Conservation (phyloP, 1,284 basidiomycete species). For the Microbotryum scabiosae region DNA sequence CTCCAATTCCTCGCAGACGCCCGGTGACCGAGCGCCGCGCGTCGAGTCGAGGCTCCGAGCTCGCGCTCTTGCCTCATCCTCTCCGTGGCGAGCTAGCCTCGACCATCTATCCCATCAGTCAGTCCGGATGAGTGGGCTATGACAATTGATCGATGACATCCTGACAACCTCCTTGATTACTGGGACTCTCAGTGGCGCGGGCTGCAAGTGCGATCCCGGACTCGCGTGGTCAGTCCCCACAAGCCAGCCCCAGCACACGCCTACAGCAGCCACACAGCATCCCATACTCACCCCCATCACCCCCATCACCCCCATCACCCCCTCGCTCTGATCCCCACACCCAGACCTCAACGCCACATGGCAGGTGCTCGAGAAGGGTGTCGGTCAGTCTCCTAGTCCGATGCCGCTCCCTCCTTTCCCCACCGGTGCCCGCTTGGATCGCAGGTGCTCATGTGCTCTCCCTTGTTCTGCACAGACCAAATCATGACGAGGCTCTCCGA, state of each 20-base stretch:
- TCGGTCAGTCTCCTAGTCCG: slow-evolving; percentile 39
- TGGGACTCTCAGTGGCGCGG: slow-evolving; percentile 4
- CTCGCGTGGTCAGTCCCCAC: slow-evolving; percentile 16
- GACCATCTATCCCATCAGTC: too few species aligned
- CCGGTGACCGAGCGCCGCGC: too few species aligned
- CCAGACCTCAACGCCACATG: slow-evolving; percentile 77
- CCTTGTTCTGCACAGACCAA: slow-evolving; percentile 49
- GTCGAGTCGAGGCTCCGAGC: too few species aligned
- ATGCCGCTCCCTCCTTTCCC: slow-evolving; percentile 33
- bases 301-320: too few species aligned
- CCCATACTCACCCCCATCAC: background rate
- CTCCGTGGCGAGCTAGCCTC: too few species aligned
- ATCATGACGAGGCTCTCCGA: slow-evolving; percentile 80
- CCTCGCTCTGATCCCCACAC: too few species aligned
- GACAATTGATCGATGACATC: too few species aligned
- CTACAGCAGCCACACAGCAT: background rate
- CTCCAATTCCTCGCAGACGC: too few species aligned
- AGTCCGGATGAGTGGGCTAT: too few species aligned
- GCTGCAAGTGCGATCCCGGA: slow-evolving; percentile 10
- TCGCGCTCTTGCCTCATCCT: too few species aligned
- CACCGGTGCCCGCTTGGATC: slow-evolving; percentile 6
- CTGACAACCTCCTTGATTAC: background rate
- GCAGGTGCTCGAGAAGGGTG: slow-evolving; percentile 77
- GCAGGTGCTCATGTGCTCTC: background rate
- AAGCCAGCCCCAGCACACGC: background rate